These are phyloP conservation scores for Trichophyton rubrum DNA, from an alignment of 2,329 filamentous ascomycete genomes.

Conservation along the genomic window DNA sequence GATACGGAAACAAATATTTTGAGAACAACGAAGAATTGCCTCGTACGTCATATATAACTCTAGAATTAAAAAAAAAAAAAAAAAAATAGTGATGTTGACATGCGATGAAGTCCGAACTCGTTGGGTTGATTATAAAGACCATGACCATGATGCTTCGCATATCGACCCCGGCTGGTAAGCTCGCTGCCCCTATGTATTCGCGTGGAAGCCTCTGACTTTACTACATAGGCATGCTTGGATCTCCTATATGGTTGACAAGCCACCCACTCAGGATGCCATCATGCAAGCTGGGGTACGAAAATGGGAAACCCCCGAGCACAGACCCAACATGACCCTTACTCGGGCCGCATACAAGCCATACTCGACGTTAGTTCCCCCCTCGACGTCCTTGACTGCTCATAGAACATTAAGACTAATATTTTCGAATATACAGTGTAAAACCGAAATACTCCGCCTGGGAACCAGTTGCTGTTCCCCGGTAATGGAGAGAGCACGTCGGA, in stretches of 20 bases:
- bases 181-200: background rate
- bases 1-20: slow-evolving; percentile 93
- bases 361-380: slow-evolving; percentile 62
- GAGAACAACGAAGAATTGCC: slow-evolving; percentile 93
- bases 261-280: slow-evolving; percentile 64
- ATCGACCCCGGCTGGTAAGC: slow-evolving; percentile 78
- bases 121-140: slow-evolving; percentile 93
- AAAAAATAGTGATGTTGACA: background rate
- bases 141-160: slow-evolving; percentile 52
- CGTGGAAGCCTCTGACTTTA: background rate
- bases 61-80: background rate
- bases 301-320: slow-evolving; percentile 65
- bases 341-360: slow-evolving; percentile 83
- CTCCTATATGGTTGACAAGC: slow-evolving; percentile 79
- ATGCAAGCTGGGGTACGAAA: slow-evolving; percentile 52
- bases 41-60: slow-evolving; percentile 37
- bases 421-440: slow-evolving; percentile 20
- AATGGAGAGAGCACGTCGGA: background rate
- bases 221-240: slow-evolving; percentile 77
- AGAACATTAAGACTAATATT: background rate
- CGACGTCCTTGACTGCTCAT: background rate
- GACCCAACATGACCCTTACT: slow-evolving; percentile 62
- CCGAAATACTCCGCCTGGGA: slow-evolving; percentile 25
- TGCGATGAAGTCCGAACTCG: slow-evolving; percentile 62
- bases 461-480: slow-evolving; percentile 23